Base-by-base conservation (phyloP, 331 rosid genomes). In the Saraca asoca region DNA sequence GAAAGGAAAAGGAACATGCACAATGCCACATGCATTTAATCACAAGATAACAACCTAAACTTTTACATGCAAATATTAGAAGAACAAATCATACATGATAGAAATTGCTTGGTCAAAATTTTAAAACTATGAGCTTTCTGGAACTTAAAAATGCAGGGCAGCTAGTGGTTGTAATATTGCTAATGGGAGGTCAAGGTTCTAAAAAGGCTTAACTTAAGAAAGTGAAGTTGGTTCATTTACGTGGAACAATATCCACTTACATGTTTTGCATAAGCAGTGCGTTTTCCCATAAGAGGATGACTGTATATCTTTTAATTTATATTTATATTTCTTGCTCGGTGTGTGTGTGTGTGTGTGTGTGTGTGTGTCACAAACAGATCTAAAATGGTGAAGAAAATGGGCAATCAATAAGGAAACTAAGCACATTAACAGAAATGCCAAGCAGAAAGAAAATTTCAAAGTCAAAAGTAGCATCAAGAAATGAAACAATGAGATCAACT, bases 391-490 rank as follows among this genome's bases (percentile, higher is more conserved):
- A 39, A 39, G 34, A 68, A 16, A 15, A 58, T 48, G 50, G 37
- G 52, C 31, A 8, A 35, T 39, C 58, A 7, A 57, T 43, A 62
- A 49, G 66, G 55, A 63, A 72, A 58, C 37, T 51, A 14, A 13
- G 44, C 49, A 52, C 64, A 67, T 34, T 12, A 66, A 59, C 16
- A 38, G n/a, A 62, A 46, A 41, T 46, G 59, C 66, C 10, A 51
- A 16, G 66, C 62, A 70, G 62, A 52, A 14, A 45, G 37, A 58
- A 66, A 76, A 55, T 62, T 29, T 46, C 57, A 9, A 62, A 66
- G 57, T 53, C 62, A 61, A 33, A 38, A 51, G 16, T 51, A 60
- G 51, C 54, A 13, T 5, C 20, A 69, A 14, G 19, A 76, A 45
- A 61, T 34, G 56, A 52, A 75, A 13, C 5, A 50, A 16, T 54